Base-by-base conservation (phyloP, 2,329 filamentous ascomycete species). In the Aureobasidium mangrovei region DNA sequence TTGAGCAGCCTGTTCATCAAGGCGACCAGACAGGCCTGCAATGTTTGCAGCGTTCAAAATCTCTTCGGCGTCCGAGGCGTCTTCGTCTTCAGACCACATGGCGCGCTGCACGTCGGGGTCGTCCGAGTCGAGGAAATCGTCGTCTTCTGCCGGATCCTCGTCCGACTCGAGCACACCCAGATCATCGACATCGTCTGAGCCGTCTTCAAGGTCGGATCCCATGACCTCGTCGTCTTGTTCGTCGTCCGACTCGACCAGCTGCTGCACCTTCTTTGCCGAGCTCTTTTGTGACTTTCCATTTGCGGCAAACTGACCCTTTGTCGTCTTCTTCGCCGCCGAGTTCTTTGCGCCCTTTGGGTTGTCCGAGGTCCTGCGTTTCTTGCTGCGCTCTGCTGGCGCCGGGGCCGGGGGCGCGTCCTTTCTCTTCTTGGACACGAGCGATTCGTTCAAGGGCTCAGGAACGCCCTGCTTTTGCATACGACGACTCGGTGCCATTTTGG, bases 401-500 rank as follows among this genome's bases (percentile, higher is more conserved):
- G 54, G 78, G 74, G 52, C 83, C 84, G 57, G 82, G 12, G 54
- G 54, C 0, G 46, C 47, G 24, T 53, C 82, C 77, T 97, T 97
- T 69, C 91, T 82, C 80, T 97, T 96, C 66, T 84, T 89, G 48
- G 84, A 83, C 64, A 85, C 84, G 65, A 86, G 65, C 61, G 69
- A 74, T 62, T 95, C 88, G 60, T 93, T 88, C 61, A 96, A 79
- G 60, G 86, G 79, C 65, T 86, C 81, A 53, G 93, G 93, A 60
- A 85, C 78, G 54, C 90, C 91, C 80, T 97, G 93, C 74, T 96
- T 96, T 71, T 91, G 88, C 85, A 96, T 94, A 65, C 91, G 88
- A 69, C 90, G 86, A 70, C 90, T 88, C 59, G 83, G 81, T 76
- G 89, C 91, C 91, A 95, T 95, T 66, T 69, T 82, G 54, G 12